Evolutionary conservation across 1,284 basidiomycete species (phyloP).

Genomic region (Cutaneotrichosporon daszewskae): DNA sequence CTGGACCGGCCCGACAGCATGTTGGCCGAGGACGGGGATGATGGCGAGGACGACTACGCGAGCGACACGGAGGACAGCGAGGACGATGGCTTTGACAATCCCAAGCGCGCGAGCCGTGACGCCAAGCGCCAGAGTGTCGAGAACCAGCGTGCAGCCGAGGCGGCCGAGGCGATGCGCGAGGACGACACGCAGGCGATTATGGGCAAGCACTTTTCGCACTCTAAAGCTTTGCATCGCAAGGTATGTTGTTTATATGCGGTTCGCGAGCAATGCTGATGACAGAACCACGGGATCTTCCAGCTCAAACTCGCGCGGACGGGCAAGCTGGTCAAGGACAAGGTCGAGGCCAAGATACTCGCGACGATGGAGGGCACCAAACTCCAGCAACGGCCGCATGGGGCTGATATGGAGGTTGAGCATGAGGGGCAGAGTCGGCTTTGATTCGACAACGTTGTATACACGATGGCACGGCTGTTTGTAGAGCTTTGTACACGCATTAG

Average conservation of each 20-base stretch:
- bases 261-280: background rate
- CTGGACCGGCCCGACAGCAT: background rate
- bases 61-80: conserved; percentile 3
- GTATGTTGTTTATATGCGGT: conserved; percentile 13
- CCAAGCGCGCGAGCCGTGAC: conserved; percentile 6
- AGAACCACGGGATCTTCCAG: conserved; percentile 44
- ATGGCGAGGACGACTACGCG: conserved; percentile 5
- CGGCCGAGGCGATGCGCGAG: conserved; percentile 11
- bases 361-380: conserved; percentile 13
- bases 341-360: conserved; percentile 33
- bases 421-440: conserved; percentile 35
- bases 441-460: too few species aligned
- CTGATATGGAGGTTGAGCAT: conserved; percentile 40
- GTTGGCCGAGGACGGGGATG: conserved; percentile 1
- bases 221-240: conserved; percentile 36
- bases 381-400: conserved; percentile 26
- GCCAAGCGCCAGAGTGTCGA: background rate
- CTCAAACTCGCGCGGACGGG: conserved; percentile 43
- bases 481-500: too few species aligned
- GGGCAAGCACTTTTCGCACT: conserved; percentile 28
- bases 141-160: conserved; percentile 5
- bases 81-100: conserved; percentile 1
- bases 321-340: conserved; percentile 43
- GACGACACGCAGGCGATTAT: conserved; percentile 25
- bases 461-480: too few species aligned